Base-by-base conservation (phyloP, 352 stramenopile genomes). In the Lagenidium giganteum region DNA sequence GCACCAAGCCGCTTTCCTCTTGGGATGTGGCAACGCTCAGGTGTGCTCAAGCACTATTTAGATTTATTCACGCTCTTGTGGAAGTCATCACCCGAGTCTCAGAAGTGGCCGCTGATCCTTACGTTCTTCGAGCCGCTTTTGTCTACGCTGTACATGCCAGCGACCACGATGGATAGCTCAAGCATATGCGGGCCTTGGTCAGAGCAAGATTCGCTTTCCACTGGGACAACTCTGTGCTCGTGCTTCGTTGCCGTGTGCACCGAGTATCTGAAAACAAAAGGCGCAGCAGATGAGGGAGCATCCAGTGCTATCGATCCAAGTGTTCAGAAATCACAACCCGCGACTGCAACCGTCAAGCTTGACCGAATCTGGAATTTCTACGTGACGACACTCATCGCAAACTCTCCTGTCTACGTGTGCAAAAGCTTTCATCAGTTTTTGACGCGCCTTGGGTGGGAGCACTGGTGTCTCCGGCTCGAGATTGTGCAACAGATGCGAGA, bases 401-500 rank as follows among this genome's bases (percentile, higher is more conserved):
- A 91, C 33, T 75, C 83, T 0, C 79, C 80, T 3, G 68, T 75
- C 7, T 65, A 90, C 35, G 70, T 94, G 21, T 87, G 76, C 62
- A 92, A 91, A 36, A 70, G 78, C 18, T 79, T 93, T 33, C 71
- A 90, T 29, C 75, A 90, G 33, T 90, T 90, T 24, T 41, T 94
- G 38, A 92, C 76, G 8, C 67, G 83, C 4, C 49, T 94, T 27
- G 69, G 67, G 18, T 94, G 83, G 83, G 78, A 92, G 22, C 69
- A 91, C 32, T 94, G 83, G 83, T 82, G 73, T 26, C 45, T 94
- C 23, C 87, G 73, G 5, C 61, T 91, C 13, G 80, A 90, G 24
- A 85, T 84, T 22, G 70, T 94, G 2, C 82, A 89, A 34, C 69
- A 90, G 45, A 94, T 94, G 80, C 70, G 80, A 1, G 80, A 89